A percentile compares a stretch with the other conserved stretches of the same genome.
Conservation (phyloP, 495 filamentous ascomycete species). For the Hapsidospora chrysogenum region DNA sequence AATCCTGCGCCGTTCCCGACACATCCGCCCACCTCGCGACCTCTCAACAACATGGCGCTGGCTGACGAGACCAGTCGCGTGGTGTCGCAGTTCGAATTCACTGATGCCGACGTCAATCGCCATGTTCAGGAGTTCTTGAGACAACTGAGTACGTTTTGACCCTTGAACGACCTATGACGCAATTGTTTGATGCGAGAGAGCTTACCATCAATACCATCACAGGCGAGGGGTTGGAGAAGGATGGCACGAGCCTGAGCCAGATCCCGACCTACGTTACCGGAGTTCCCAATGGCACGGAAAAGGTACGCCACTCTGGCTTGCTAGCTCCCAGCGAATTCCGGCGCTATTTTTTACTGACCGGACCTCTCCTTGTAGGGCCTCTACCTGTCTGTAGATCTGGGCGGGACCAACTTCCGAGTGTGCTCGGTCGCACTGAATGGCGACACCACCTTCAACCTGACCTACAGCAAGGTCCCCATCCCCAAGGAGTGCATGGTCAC, state of each 20-base stretch:
- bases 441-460: slow-evolving; percentile 80
- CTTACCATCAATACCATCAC: slow-evolving; percentile 1
- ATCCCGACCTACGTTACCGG: slow-evolving; percentile 93
- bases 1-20: slow-evolving; percentile 29
- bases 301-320: slow-evolving; percentile 40
- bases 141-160: slow-evolving; percentile 54
- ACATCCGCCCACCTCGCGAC: slow-evolving; percentile 24
- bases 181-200: too few species aligned
- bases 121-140: slow-evolving; percentile 70
- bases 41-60: slow-evolving; percentile 37
- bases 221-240: slow-evolving; percentile 68
- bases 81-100: slow-evolving; percentile 73
- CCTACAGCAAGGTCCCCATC: slow-evolving; percentile 81
- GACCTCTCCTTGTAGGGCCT: slow-evolving; percentile 52
- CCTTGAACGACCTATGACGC: too few species aligned
- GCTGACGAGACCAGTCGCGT: slow-evolving; percentile 61
- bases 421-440: slow-evolving; percentile 87
- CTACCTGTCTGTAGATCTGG: slow-evolving; percentile 90
- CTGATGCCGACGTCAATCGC: slow-evolving; percentile 58
- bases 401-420: slow-evolving; percentile 95
- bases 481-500: slow-evolving; percentile 82
- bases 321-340: too few species aligned
- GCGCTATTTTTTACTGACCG: slow-evolving; percentile 3
- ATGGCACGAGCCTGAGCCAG: slow-evolving; percentile 71
- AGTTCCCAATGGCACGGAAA: slow-evolving; percentile 94